A percentile compares a stretch with the other conserved stretches of the same genome.
Evolutionary conservation across 495 filamentous ascomycete genomes (phyloP).

Genomic region (Podospora pseudoanserina): DNA sequence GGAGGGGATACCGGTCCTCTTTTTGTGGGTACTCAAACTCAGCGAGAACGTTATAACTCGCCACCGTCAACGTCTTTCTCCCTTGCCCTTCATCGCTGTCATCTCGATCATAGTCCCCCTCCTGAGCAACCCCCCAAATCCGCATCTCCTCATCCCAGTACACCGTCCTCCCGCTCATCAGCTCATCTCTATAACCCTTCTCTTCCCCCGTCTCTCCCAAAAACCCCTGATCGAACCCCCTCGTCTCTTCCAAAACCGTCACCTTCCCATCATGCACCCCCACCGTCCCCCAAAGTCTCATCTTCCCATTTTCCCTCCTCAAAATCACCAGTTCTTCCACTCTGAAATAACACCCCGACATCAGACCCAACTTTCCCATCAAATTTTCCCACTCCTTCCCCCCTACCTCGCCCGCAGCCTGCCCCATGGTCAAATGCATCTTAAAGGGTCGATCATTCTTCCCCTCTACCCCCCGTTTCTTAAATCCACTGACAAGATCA

Average conservation of each 20-base stretch:
- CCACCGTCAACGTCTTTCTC: slow-evolving; percentile 32
- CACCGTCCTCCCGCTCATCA: neutral
- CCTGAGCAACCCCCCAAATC: slow-evolving; percentile 24
- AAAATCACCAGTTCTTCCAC: slow-evolving; percentile 45
- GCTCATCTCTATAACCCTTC: slow-evolving; percentile 1
- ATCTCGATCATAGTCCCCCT: neutral
- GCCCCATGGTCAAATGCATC: slow-evolving; percentile 54
- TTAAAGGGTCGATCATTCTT: slow-evolving; percentile 14
- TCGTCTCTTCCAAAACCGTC: slow-evolving; percentile 15
- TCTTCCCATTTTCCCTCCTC: slow-evolving; percentile 39
- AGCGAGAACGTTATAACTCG: slow-evolving; percentile 56
- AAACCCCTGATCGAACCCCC: slow-evolving; percentile 21
- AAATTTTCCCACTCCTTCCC: slow-evolving; percentile 16
- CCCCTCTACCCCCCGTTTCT: slow-evolving; percentile 3
- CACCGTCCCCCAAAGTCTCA: slow-evolving; percentile 50
- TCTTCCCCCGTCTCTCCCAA: neutral
- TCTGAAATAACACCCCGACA: slow-evolving; percentile 42
- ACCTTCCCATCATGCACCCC: slow-evolving; percentile 36
- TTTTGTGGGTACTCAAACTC: slow-evolving; percentile 49
- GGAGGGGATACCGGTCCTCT: slow-evolving; percentile 45
- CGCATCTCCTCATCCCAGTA: slow-evolving; percentile 28
- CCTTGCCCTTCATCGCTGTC: slow-evolving; percentile 5
- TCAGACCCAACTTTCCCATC: slow-evolving; percentile 40
- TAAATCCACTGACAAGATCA: slow-evolving; percentile 23
- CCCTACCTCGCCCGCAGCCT: slow-evolving; percentile 27